Percentiles rank a stretch among this genome's conserved stretches.
Evolutionary conservation across 371 early-diverging fungal species (phyloP).

Genomic region (Batrachochytrium dendrobatidis): DNA sequence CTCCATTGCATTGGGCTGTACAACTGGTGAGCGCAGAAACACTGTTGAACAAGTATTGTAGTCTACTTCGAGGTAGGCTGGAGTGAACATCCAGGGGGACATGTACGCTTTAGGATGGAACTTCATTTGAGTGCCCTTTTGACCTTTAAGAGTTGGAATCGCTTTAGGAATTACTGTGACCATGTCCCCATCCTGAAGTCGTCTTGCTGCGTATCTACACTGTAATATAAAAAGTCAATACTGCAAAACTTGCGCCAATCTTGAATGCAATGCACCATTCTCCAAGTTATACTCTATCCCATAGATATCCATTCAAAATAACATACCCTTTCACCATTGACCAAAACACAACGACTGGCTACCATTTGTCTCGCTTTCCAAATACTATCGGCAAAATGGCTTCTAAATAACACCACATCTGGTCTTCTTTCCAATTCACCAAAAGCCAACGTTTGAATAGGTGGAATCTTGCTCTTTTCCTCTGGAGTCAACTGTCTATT

Average conservation of each 20-base stretch:
- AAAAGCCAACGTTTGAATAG: slow-evolving; percentile 74
- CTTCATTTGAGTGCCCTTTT: neutral
- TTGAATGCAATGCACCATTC: too few relatives aligned
- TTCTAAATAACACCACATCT: slow-evolving; percentile 87
- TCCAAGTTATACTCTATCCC: too few relatives aligned
- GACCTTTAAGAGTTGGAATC: slow-evolving; percentile 53
- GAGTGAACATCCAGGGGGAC: slow-evolving; percentile 93
- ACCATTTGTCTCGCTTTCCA: slow-evolving; percentile 78
- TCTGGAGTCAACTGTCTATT: slow-evolving; percentile 23
- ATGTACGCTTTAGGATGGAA: slow-evolving; percentile 74
- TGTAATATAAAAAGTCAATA: too few relatives aligned
- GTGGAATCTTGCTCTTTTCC: slow-evolving; percentile 45
- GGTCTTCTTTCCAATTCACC: slow-evolving; percentile 84
- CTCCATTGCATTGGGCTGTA: slow-evolving; percentile 78
- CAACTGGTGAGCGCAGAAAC: slow-evolving; percentile 81
- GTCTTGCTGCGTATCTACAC: slow-evolving; percentile 64
- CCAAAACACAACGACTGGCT: slow-evolving; percentile 76
- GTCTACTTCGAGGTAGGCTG: slow-evolving; percentile 94
- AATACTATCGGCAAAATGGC: slow-evolving; percentile 80
- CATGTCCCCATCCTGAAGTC: slow-evolving; percentile 83
- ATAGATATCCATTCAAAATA: too few relatives aligned
- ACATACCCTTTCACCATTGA: slow-evolving; percentile 82
- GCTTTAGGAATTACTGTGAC: slow-evolving; percentile 73
- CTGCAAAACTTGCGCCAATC: too few relatives aligned
- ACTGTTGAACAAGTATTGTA: slow-evolving; percentile 85